Evolutionary conservation across 768 basidiomycete genomes (phyloP).

Genomic region (Tulasnella sp.): DNA sequence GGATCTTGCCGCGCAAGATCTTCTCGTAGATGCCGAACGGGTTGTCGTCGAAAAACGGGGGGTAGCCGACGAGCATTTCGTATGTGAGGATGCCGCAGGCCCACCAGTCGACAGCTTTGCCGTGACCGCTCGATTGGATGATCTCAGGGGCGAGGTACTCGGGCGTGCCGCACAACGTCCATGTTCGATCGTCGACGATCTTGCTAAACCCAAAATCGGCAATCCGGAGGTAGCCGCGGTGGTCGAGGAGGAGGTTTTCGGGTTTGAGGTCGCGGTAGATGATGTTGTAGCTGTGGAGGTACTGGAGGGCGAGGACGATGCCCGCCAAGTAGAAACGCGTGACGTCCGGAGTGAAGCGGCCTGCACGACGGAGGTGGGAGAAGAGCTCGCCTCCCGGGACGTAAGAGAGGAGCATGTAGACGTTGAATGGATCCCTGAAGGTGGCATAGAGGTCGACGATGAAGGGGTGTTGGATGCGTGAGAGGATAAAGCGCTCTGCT

Average conservation of each 20-base stretch:
- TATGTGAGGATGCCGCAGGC: conserved; percentile 94
- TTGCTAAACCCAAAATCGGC: conserved; percentile 99
- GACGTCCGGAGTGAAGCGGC: conserved; percentile 91
- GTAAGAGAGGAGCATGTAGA: conserved; percentile 96
- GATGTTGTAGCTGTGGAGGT: conserved; percentile 91
- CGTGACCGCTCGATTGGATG: conserved; percentile 93
- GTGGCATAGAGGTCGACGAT: conserved; percentile 93
- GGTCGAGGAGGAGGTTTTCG: conserved; percentile 93
- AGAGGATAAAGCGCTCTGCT: conserved; percentile 87
- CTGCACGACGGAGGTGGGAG: conserved; percentile 87
- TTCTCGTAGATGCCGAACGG: conserved; percentile 98
- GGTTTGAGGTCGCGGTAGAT: conserved; percentile 98
- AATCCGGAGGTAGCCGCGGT: conserved; percentile 83
- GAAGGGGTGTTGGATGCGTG: conserved; percentile 85
- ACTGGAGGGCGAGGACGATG: conserved; percentile 88
- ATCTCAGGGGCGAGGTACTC: conserved; percentile 98
- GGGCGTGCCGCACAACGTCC: conserved; percentile 92
- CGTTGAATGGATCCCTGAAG: conserved; percentile 90
- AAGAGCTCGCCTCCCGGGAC: conserved; percentile 96
- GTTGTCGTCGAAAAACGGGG: conserved; percentile 97
- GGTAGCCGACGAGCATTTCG: conserved; percentile 98
- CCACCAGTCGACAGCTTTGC: conserved; percentile 99
- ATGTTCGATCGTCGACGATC: conserved; percentile 93
- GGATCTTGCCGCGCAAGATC: conserved; percentile 75
- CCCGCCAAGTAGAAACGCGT: conserved; percentile 96